Percentiles rank a stretch among this genome's conserved stretches.
Conservation (phyloP, 345 rosid genomes). For the Eucalyptus tenuipes region DNA sequence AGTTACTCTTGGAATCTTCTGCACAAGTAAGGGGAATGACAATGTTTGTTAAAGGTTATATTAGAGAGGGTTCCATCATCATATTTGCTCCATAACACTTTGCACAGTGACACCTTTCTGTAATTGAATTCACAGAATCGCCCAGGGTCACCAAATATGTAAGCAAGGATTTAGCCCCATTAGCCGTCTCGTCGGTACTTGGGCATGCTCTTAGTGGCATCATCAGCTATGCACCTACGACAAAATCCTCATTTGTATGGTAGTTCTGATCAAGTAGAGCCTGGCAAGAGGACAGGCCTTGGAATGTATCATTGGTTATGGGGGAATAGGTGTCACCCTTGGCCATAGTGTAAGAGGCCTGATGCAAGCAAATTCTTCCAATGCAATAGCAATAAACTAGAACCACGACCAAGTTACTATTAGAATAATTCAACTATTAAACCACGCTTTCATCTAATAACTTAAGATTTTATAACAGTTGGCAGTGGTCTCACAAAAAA, state of each 20-base stretch:
- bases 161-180: slow-evolving; percentile 33
- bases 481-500: accelerated
- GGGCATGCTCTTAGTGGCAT: neutral
- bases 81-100: no score
- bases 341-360: neutral
- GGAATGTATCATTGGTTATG: neutral
- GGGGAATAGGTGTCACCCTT: neutral
- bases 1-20: neutral
- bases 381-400: slow-evolving; percentile 15
- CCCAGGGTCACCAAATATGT: slow-evolving; percentile 38
- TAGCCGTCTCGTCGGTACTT: slow-evolving; percentile 22
- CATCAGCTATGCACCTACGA: slow-evolving; percentile 2
- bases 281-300: neutral
- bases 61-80: neutral
- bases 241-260: neutral
- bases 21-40: slow-evolving; percentile 41
- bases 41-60: slow-evolving; percentile 16
- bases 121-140: slow-evolving; percentile 9
- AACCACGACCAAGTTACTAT: neutral
- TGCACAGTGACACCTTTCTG: no score
- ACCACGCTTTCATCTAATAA: accelerated
- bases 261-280: neutral
- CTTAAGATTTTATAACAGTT: no score
- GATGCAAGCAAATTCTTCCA: neutral
- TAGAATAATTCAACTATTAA: no score